phyloP scores from a whole-genome alignment of 441 rosid genomes.

The Dalechampia spathulata region DNA sequence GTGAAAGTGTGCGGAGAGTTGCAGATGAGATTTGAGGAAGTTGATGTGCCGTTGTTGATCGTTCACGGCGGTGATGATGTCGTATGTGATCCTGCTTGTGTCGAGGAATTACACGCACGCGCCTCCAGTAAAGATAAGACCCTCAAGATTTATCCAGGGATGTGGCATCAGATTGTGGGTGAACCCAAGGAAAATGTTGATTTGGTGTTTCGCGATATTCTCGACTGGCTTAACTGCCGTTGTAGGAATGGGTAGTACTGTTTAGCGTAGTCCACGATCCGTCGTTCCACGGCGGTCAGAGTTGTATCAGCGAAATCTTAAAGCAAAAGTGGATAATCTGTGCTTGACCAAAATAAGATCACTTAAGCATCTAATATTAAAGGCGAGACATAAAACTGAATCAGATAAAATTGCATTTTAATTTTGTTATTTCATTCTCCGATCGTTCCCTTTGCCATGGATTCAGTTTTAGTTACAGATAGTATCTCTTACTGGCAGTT shows the following conservation, averaged over 20 bases:
- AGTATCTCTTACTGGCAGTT: no score
- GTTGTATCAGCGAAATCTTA: no score
- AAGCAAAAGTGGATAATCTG: no score
- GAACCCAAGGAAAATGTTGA: constrained; percentile 68
- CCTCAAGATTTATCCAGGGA: constrained; percentile 52
- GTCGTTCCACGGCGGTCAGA: no score
- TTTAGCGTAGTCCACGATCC: neutral
- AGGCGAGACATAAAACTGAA: no score
- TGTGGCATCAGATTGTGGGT: constrained; percentile 89
- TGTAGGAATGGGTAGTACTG: constrained; percentile 21
- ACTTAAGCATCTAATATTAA: no score
- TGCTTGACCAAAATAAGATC: no score
- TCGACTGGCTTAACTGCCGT: constrained; percentile 56
- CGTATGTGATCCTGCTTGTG: constrained; percentile 72
- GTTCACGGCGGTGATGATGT: constrained; percentile 72
- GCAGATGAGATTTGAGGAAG: constrained; percentile 74
- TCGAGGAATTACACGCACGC: constrained; percentile 55
- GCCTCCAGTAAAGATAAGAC: constrained; percentile 75
- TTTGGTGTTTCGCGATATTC: constrained; percentile 54
- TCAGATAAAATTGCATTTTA: no score
- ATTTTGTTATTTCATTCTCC: no score
- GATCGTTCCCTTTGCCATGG: no score
- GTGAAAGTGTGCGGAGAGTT: constrained; percentile 60
- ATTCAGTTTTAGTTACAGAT: no score
- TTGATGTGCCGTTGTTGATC: constrained; percentile 64